phyloP scores from a whole-genome alignment of 108 stramenopile species.

The Schizochytrium sp. region DNA sequence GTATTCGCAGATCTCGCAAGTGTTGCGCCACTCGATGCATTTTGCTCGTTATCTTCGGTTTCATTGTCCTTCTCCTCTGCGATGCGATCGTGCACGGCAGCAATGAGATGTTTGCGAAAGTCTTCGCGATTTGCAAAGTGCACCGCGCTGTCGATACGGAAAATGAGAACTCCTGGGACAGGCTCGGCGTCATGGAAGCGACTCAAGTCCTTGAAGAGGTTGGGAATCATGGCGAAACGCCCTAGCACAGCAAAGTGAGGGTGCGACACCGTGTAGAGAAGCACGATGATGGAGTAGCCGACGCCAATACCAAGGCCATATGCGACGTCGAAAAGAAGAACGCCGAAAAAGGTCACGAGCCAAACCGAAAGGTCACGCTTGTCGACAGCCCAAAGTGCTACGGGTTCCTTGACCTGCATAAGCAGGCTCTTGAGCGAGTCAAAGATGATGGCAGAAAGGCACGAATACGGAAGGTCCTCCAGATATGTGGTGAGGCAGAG shows the following conservation, averaged over 20 bases:
- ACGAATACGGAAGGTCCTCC: not conserved
- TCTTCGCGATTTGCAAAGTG: constrained; percentile 9
- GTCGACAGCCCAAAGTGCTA: not conserved
- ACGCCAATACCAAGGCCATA: not conserved
- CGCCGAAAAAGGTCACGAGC: not conserved
- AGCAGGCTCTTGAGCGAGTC: not conserved
- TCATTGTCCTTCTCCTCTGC: not conserved
- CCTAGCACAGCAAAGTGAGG: not conserved
- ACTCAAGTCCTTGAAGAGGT: not conserved
- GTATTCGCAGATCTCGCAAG: too few relatives aligned
- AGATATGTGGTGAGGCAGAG: not conserved
- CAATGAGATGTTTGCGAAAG: not conserved
- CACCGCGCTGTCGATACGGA: not conserved
- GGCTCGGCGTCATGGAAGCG: not conserved
- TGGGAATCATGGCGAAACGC: not conserved
- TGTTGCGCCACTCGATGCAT: not conserved
- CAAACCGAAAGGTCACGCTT: not conserved
- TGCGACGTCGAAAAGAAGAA: not conserved
- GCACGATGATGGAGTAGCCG: not conserved
- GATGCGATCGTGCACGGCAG: not conserved
- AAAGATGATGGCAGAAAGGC: not conserved
- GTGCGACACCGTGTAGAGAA: not conserved
- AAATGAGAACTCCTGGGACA: not conserved
- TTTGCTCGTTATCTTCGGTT: not conserved
- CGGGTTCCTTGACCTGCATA: not conserved